phyloP scores from a whole-genome alignment of 441 rosid species.

The Populus trichocarpa region DNA sequence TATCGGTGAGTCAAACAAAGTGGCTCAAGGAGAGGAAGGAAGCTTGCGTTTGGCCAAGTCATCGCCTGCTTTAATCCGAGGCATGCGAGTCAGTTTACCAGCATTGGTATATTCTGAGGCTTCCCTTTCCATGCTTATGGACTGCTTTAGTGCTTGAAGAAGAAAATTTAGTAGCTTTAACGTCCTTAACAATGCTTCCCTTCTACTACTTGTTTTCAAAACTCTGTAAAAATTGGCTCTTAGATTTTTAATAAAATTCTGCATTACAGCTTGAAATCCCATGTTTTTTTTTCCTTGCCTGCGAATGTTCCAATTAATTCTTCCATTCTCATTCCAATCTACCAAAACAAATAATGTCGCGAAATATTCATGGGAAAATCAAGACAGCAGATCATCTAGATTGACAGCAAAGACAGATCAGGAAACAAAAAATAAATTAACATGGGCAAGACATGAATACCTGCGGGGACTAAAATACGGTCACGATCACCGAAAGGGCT shows the following conservation, averaged over 20 bases:
- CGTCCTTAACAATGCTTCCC: not conserved
- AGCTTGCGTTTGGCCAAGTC: slow-evolving; percentile 11
- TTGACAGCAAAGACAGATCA: too few species aligned
- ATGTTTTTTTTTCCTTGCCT: not conserved
- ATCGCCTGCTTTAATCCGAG: slow-evolving; percentile 10
- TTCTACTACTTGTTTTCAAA: not conserved
- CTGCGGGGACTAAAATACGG: too few species aligned
- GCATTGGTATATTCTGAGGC: slow-evolving; percentile 30
- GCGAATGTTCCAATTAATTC: not conserved
- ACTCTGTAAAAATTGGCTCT: not conserved
- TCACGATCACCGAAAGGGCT: too few species aligned
- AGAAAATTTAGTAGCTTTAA: not conserved
- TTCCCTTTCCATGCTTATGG: slow-evolving; percentile 46
- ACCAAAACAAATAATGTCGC: not conserved
- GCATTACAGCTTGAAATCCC: not conserved
- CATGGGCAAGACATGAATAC: not conserved
- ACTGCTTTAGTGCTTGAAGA: slow-evolving; percentile 22
- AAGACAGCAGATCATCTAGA: too few species aligned
- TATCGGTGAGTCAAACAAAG: slow-evolving; percentile 13
- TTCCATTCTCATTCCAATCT: not conserved
- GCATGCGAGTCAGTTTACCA: slow-evolving; percentile 8
- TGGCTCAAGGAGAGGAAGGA: slow-evolving; percentile 13
- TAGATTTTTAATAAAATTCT: not conserved
- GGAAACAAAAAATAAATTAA: not conserved
- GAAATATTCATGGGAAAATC: too few species aligned